Evolutionary conservation across 2,329 filamentous ascomycete species (phyloP), one percentile per base, ranked within the genome.

Genomic region (Ophiosphaerella narmari): DNA sequence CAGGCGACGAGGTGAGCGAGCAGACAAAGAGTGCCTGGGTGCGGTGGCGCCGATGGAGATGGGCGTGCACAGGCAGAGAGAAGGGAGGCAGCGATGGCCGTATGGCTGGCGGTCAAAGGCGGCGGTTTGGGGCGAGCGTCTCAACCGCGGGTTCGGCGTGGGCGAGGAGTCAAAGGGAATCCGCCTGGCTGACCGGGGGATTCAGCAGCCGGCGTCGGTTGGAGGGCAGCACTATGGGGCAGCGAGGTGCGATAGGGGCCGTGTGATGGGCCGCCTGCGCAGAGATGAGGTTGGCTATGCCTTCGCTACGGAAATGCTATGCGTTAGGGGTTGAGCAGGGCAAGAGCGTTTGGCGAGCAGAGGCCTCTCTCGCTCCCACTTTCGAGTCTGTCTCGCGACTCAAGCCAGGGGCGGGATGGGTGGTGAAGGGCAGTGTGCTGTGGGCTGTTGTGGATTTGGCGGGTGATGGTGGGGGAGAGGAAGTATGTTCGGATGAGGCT

Each of bases 201-300:
- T 41, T 38, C 21, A 34, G 44, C 48, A 50, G 46, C 43, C 48
- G 48, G 54, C 56, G 50, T 51, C 44, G 48, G 39, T 24, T 18
- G 23, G 31, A 46, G 35, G 44, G 14, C 16, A 14, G 14, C 39
- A 54, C 32, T 50, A 41, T 39, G 14, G 9, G n/a, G 46, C 34
- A 42, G 40, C 32, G 46, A 39, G 44, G 39, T 46, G 42, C 31
- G 50, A 55, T 57, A 61, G 54, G 59, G 61, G 57, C 33, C 58
- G 52, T 55, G 51, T 50, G 62, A 60, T 57, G 63, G 60, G 47
- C 48, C 37, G 50, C 35, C 37, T 52, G 40, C 37, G 60, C 26
- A 60, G 62, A 59, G 64, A 65, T 65, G 66, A 65, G 54, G 54
- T 46, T 63, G 67, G 62, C 63, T 67, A 65, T 63, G 26, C 26